Conservation (phyloP, 202 grass and related monocot genomes). For the Alloteropsis angusta region DNA sequence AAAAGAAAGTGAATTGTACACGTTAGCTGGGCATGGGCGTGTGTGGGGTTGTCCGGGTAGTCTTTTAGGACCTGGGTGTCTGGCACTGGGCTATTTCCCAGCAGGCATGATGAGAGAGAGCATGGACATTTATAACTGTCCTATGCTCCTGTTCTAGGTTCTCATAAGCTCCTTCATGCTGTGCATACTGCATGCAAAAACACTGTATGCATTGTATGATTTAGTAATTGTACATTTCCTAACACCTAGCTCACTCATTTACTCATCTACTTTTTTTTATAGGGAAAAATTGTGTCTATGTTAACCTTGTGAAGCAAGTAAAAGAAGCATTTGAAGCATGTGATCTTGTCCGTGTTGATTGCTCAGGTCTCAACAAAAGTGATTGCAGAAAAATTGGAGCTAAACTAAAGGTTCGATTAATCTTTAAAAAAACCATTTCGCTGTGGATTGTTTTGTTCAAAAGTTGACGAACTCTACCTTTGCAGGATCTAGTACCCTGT, state of each 20-base stretch:
- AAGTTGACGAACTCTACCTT: conserved; percentile 34
- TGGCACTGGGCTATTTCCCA: too few relatives aligned
- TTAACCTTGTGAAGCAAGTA: conserved; percentile 63
- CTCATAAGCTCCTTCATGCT: not conserved
- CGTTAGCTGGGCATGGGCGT: too few relatives aligned
- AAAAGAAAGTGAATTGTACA: not conserved
- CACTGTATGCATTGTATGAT: not conserved
- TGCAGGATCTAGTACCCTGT: conserved; percentile 83
- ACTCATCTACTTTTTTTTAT: conserved; percentile 19
- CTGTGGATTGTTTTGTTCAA: conserved; percentile 24
- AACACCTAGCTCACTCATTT: not conserved
- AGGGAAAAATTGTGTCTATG: conserved; percentile 96
- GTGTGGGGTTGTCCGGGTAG: too few relatives aligned
- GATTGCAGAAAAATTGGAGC: conserved; percentile 91
- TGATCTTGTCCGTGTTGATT: conserved; percentile 78
- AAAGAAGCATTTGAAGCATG: conserved; percentile 93
- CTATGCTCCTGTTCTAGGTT: not conserved
- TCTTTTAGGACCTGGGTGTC: too few relatives aligned
- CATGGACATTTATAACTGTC: not conserved
- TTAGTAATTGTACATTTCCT: conserved; percentile 1
- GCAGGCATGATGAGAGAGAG: not conserved
- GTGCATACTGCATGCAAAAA: conserved; percentile 7
- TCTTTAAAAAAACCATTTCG: not conserved
- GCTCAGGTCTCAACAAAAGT: conserved; percentile 71
- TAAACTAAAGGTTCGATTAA: conserved; percentile 64